Evolutionary conservation across 495 filamentous ascomycete species (phyloP).

Genomic region (Astrocystis sublimbata): DNA sequence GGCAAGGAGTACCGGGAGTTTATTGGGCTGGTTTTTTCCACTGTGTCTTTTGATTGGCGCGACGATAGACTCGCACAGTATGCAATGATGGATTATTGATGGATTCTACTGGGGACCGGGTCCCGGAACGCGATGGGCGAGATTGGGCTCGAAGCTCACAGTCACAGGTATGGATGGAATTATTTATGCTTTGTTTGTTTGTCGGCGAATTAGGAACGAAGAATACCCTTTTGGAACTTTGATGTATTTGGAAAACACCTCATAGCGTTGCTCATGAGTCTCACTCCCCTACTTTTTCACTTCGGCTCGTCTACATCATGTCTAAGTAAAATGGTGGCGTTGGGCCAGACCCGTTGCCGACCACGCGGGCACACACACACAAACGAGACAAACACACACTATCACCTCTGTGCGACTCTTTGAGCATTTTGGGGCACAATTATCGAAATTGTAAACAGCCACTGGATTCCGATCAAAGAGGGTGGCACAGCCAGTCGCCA

Average conservation of each 20-base stretch:
- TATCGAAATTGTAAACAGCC: background rate
- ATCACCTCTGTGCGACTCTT: background rate
- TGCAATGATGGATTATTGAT: background rate
- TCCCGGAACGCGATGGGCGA: background rate
- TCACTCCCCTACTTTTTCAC: background rate
- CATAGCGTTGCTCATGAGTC: background rate
- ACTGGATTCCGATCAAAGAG: background rate
- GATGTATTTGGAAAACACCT: background rate
- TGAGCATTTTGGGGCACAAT: background rate
- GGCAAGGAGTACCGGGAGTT: slow-evolving; percentile 8
- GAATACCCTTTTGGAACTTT: slow-evolving; percentile 7
- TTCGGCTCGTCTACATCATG: background rate
- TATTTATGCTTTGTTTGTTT: too few relatives aligned
- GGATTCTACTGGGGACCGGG: slow-evolving; percentile 5
- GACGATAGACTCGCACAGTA: background rate
- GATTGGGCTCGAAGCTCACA: too few relatives aligned
- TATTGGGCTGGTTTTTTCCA: background rate
- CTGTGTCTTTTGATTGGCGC: slow-evolving; percentile 2
- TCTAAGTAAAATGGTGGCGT: background rate
- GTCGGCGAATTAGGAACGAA: background rate
- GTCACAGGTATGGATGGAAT: background rate
- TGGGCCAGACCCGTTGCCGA: background rate
- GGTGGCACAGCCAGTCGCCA: too few relatives aligned
- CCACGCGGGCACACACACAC: background rate
- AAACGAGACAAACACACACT: background rate